These are phyloP conservation scores for Geranium brycei DNA, from an alignment of 345 rosid genomes.

Conservation along the genomic window DNA sequence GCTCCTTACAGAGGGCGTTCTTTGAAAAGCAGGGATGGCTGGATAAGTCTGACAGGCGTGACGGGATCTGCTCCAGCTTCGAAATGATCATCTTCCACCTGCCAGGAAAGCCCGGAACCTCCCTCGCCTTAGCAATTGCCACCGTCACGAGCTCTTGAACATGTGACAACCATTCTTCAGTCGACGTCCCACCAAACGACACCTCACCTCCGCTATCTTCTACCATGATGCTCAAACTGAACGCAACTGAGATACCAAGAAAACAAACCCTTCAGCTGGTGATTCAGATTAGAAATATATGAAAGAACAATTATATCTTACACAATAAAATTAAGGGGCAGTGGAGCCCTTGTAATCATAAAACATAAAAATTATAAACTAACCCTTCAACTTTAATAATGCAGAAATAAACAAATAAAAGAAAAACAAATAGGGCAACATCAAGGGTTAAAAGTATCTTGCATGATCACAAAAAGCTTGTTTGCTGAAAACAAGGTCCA, in stretches of 20 bases:
- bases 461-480: constrained; percentile 34
- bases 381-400: constrained; percentile 15
- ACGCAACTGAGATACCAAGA: constrained; percentile 16
- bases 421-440: constrained; percentile 22
- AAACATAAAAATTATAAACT: constrained; percentile 16
- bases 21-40: constrained; percentile 92
- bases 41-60: constrained; percentile 61
- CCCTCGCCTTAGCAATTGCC: constrained; percentile 45
- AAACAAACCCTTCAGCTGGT: constrained; percentile 6
- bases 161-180: constrained; percentile 62
- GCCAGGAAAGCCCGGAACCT: constrained; percentile 54
- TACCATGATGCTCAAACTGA: constrained; percentile 28
- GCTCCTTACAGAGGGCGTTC: constrained; percentile 78
- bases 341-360: constrained; percentile 67
- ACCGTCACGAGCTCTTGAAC: constrained; percentile 61
- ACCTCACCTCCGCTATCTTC: constrained; percentile 26
- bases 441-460: constrained; percentile 46
- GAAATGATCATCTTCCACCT: constrained; percentile 80
- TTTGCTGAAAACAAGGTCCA: constrained; percentile 32
- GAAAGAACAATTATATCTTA: constrained; percentile 9
- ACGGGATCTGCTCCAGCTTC: constrained; percentile 74
- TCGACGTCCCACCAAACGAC: constrained; percentile 21
- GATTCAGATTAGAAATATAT: constrained; percentile 13
- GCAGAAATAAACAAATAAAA: constrained; percentile 1
- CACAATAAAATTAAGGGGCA: constrained; percentile 21